Evolutionary conservation across 2,329 filamentous ascomycete genomes (phyloP).

Genomic region (Aquanectria penicillioides): DNA sequence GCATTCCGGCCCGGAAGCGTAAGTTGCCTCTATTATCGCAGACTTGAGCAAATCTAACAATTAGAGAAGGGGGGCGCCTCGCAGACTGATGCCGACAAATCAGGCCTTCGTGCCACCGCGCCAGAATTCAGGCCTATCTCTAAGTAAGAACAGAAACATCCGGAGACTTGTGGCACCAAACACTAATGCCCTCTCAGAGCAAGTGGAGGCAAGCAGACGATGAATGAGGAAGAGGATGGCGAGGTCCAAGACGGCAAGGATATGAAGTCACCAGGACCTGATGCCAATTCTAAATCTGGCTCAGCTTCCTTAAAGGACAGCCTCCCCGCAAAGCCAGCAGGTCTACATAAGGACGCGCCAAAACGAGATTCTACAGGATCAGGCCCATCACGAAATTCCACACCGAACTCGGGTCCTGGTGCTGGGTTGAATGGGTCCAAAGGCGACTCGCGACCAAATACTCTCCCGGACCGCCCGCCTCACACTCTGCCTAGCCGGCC

Average conservation of each 20-base stretch:
- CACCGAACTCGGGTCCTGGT: slow-evolving; percentile 33
- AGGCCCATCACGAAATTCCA: slow-evolving; percentile 38
- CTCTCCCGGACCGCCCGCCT: slow-evolving; percentile 49
- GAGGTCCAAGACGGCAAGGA: slow-evolving; percentile 72
- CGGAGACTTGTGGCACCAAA: neutral
- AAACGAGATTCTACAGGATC: slow-evolving; percentile 39
- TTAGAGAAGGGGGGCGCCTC: slow-evolving; percentile 41
- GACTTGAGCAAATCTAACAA: slow-evolving; percentile 29
- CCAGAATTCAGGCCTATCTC: slow-evolving; percentile 70
- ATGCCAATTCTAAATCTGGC: slow-evolving; percentile 16
- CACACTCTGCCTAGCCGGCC: slow-evolving; percentile 65
- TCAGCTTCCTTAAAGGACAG: slow-evolving; percentile 43
- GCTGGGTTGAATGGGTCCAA: slow-evolving; percentile 34
- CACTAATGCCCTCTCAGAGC: slow-evolving; percentile 27
- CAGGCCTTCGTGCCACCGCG: slow-evolving; percentile 66
- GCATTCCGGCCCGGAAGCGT: slow-evolving; percentile 75
- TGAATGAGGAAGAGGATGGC: slow-evolving; percentile 73
- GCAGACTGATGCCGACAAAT: slow-evolving; percentile 44
- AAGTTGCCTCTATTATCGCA: slow-evolving; percentile 33
- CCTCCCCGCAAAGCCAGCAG: slow-evolving; percentile 46
- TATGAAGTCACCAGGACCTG: slow-evolving; percentile 28
- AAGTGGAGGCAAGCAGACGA: slow-evolving; percentile 32
- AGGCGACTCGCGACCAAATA: slow-evolving; percentile 46
- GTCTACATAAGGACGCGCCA: slow-evolving; percentile 37
- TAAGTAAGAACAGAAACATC: slow-evolving; percentile 45